A percentile compares a stretch with the other conserved stretches of the same genome.
These are phyloP conservation scores for Nitzschia sp. DNA, from an alignment of 108 stramenopile genomes.

Conservation along the genomic window DNA sequence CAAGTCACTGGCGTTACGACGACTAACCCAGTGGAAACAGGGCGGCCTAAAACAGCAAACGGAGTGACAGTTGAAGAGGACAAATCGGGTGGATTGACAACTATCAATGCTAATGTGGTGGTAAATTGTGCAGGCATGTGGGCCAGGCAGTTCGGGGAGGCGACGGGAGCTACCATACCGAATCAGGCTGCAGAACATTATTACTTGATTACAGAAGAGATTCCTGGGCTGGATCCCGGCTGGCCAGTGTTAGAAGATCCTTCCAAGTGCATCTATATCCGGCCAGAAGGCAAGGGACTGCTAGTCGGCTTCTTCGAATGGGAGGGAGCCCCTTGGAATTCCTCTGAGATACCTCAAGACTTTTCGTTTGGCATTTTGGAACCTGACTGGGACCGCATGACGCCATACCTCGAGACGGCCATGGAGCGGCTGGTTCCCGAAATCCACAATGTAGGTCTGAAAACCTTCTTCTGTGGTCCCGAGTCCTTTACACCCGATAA, in stretches of 20 bases:
- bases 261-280: slow-evolving; percentile 58
- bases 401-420: slow-evolving; percentile 67
- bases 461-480: slow-evolving; percentile 83
- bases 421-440: slow-evolving; percentile 56
- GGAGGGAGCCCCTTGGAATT: slow-evolving; percentile 66
- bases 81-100: not conserved
- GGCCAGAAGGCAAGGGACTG: slow-evolving; percentile 77
- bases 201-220: slow-evolving; percentile 74
- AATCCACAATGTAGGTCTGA: slow-evolving; percentile 51
- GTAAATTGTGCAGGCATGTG: slow-evolving; percentile 87
- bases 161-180: slow-evolving; percentile 43
- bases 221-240: slow-evolving; percentile 59
- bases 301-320: slow-evolving; percentile 81
- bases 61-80: slow-evolving; percentile 36
- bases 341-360: slow-evolving; percentile 39
- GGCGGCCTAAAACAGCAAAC: slow-evolving; percentile 26
- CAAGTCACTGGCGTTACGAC: slow-evolving; percentile 30
- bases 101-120: slow-evolving; percentile 51
- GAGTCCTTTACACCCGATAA: slow-evolving; percentile 72
- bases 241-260: slow-evolving; percentile 88
- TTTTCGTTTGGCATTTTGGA: slow-evolving; percentile 70
- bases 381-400: slow-evolving; percentile 82
- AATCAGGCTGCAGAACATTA: slow-evolving; percentile 91
- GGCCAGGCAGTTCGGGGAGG: slow-evolving; percentile 68
- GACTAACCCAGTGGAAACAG: slow-evolving; percentile 4